A percentile compares a stretch with the other conserved stretches of the same genome.
Conservation (phyloP, 1,284 basidiomycete species). For the Ganoderma lucidum region DNA sequence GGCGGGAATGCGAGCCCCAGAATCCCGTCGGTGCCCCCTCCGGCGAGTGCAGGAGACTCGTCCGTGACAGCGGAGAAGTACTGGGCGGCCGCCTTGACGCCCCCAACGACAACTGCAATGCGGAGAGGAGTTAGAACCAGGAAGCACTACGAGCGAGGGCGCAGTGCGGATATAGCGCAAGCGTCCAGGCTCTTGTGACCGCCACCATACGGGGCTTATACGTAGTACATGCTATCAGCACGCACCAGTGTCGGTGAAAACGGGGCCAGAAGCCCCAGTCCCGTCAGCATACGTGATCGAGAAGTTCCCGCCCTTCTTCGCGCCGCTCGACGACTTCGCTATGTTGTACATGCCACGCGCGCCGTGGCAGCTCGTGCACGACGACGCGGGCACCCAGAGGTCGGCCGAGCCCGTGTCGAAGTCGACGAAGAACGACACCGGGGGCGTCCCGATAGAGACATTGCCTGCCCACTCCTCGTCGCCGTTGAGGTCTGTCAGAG, state of each 20-base stretch:
- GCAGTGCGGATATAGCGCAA: not conserved
- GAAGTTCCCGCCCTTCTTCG: constrained; percentile 46
- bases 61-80: constrained; percentile 37
- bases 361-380: constrained; percentile 29
- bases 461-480: constrained; percentile 31
- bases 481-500: constrained; percentile 28
- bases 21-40: constrained; percentile 37
- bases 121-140: not conserved
- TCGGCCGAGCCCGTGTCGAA: constrained; percentile 39
- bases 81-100: constrained; percentile 34
- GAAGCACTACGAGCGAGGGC: not conserved
- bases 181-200: not conserved
- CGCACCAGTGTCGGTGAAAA: constrained; percentile 57
- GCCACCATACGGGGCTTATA: not conserved
- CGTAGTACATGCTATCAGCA: not conserved
- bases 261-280: constrained; percentile 54
- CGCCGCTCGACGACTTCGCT: constrained; percentile 45
- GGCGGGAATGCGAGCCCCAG: constrained; percentile 39
- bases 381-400: constrained; percentile 34
- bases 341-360: constrained; percentile 41
- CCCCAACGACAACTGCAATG: constrained; percentile 36
- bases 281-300: constrained; percentile 60
- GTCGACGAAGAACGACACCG: constrained; percentile 31
- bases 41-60: constrained; percentile 27
- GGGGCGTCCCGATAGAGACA: constrained; percentile 32